A percentile compares a stretch with the other conserved stretches of the same genome.
Evolutionary conservation across 2,329 filamentous ascomycete species (phyloP).

Genomic region (Stenocarpella maydis): DNA sequence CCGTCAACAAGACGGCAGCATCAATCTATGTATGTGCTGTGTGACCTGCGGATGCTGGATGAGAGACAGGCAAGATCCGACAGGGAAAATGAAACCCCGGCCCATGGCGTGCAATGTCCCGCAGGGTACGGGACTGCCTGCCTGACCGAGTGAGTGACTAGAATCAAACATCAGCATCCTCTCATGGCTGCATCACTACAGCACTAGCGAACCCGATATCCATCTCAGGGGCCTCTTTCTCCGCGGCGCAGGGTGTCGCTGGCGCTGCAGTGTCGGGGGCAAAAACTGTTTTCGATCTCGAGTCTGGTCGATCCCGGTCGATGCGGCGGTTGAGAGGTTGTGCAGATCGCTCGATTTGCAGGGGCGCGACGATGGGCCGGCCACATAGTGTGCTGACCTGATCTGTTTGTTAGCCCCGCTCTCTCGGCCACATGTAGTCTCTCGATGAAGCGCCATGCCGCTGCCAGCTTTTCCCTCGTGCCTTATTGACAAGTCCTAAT

Average conservation of each 20-base stretch:
- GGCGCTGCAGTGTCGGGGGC: not conserved
- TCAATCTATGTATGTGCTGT: not conserved
- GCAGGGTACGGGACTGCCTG: not conserved
- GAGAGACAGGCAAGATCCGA: not conserved
- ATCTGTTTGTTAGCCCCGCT: not conserved
- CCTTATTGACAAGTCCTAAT: not conserved
- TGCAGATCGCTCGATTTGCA: slow-evolving; percentile 29
- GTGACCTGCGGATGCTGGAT: not conserved
- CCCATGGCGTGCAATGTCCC: not conserved
- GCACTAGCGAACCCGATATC: not conserved
- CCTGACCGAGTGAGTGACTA: not conserved
- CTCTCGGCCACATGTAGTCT: not conserved
- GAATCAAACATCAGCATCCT: not conserved
- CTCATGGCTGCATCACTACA: not conserved
- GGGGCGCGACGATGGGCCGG: slow-evolving; percentile 2
- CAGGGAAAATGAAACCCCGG: not conserved
- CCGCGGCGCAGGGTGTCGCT: not conserved
- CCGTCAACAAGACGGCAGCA: not conserved
- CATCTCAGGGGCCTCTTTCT: not conserved
- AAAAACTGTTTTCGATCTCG: slow-evolving; percentile 19
- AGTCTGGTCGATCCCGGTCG: slow-evolving; percentile 24
- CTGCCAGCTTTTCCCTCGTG: not conserved
- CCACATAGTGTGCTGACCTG: not conserved
- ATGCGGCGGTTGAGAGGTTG: slow-evolving; percentile 11
- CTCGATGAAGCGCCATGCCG: not conserved